Base-by-base conservation (phyloP, 2,329 filamentous ascomycete species). In the Didymella sp. region DNA sequence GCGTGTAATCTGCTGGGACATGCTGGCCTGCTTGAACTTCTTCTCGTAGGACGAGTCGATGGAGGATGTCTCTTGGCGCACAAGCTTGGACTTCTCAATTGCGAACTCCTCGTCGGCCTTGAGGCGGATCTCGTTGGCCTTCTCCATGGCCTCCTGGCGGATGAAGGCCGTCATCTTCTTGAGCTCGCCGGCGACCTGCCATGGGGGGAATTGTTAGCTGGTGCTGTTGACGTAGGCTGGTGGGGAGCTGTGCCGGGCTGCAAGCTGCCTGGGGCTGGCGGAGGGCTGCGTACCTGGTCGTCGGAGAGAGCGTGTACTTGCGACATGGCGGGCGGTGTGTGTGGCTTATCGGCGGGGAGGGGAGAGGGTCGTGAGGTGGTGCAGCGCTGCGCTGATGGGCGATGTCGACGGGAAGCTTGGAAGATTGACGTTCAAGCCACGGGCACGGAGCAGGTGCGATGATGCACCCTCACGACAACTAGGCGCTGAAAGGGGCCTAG, bases 151-250 rank as follows among this genome's bases (percentile, higher is more conserved):
- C 83, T 99, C 95, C 82, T 98, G 95, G 79, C 92, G 91, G 87
- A 99, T 99, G 87, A 99, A 99, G 76, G 93, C 94, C 59, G 95
- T 98, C 95, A 99, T 99, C 87, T 99, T 99, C 85, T 91, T 93
- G 81, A 99, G 91, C 87, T 99, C 95, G 81, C 91, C 89, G 81
- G 91, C 89, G 85, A 99, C 95, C 92, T 98, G 77, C 49, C 61
- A 64, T 61, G 51, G 68, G 63, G 56, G 37, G 45, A 42, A 24
- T 43, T 31, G 61, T 73, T 71, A 73, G 69, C 69, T 65, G 64
- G 52, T 62, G 67, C 53, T 59, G 67, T 69, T 60, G 65, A 62
- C 62, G 59, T 66, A 73, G 70, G 48, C 61, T 62, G 67, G 56
- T 57, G 53, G 61, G 63, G 59, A 61, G 63, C 54, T 47, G 59